Evolutionary conservation across 768 basidiomycete genomes (phyloP).

Genomic region (Atractiella rhizophila): DNA sequence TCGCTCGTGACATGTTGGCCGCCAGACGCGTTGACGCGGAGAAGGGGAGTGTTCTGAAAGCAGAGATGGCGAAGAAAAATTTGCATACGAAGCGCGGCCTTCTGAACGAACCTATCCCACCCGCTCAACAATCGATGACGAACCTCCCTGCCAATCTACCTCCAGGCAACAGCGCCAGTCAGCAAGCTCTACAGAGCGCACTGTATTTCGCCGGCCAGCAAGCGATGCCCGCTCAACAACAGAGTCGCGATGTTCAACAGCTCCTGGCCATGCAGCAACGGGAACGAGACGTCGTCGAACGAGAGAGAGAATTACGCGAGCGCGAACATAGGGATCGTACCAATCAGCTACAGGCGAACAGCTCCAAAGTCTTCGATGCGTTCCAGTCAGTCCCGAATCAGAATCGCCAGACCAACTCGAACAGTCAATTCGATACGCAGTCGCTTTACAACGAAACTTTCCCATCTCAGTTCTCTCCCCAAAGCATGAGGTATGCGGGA

Average conservation of each 20-base stretch:
- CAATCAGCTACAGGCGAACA: not conserved
- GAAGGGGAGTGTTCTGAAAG: slow-evolving; percentile 76
- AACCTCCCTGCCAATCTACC: too few species aligned
- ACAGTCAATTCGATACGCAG: not conserved
- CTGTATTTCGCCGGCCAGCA: not conserved
- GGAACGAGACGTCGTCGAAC: not conserved
- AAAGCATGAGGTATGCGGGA: not conserved
- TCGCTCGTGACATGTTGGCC: slow-evolving; percentile 64
- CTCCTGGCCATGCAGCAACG: not conserved
- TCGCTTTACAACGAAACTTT: not conserved
- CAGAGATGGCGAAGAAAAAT: slow-evolving; percentile 99
- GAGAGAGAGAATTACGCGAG: too few species aligned
- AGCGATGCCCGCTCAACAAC: not conserved
- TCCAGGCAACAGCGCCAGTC: not conserved
- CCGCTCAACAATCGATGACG: not conserved
- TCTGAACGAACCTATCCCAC: not conserved
- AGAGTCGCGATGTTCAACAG: slow-evolving; percentile 1
- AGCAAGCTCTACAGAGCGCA: too few species aligned
- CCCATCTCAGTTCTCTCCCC: not conserved
- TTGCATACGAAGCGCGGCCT: slow-evolving; percentile 57
- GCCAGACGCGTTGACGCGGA: slow-evolving; percentile 76
- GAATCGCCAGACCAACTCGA: not conserved
- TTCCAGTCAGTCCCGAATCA: slow-evolving; percentile 38
- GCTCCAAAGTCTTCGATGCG: slow-evolving; percentile 36
- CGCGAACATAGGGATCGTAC: not conserved